phyloP scores from a whole-genome alignment of 805 yeast species.

The Teunomyces tritomae region DNA sequence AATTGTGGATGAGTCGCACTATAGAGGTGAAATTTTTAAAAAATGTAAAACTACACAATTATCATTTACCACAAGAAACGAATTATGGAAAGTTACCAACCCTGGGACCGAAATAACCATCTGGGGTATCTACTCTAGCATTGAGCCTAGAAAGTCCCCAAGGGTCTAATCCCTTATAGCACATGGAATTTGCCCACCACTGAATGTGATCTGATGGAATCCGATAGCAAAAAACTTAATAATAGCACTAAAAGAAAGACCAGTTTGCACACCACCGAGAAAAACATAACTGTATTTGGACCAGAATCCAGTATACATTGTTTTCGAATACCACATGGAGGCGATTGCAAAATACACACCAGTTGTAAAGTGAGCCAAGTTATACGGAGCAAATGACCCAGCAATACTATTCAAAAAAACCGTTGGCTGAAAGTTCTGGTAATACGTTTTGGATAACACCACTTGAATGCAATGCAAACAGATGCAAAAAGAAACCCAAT shows the following conservation, averaged over 20 bases:
- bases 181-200: conserved; percentile 9
- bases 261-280: conserved; percentile 26
- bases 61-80: no score
- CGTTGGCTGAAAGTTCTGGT: conserved; percentile 31
- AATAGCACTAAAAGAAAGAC: conserved; percentile 29
- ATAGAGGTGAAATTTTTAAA: no score
- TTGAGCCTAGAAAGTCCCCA: conserved; percentile 9
- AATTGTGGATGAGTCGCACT: no score
- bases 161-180: neutral
- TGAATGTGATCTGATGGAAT: conserved; percentile 17
- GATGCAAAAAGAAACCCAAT: conserved; percentile 29
- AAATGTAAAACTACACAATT: no score
- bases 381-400: conserved; percentile 25
- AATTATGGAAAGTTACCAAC: conserved; percentile 22
- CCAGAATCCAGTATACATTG: conserved; percentile 28
- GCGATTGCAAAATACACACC: conserved; percentile 22
- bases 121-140: conserved; percentile 21
- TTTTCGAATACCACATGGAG: conserved; percentile 27
- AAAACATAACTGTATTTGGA: conserved; percentile 30
- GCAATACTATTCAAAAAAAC: conserved; percentile 28
- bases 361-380: conserved; percentile 25
- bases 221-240: conserved; percentile 36
- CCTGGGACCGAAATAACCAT: conserved; percentile 38
- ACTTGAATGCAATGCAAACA: conserved; percentile 14
- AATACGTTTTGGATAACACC: conserved; percentile 12